These are phyloP conservation scores for Elsinoe fawcettii DNA, from an alignment of 2,329 filamentous ascomycete genomes.

Conservation along the genomic window DNA sequence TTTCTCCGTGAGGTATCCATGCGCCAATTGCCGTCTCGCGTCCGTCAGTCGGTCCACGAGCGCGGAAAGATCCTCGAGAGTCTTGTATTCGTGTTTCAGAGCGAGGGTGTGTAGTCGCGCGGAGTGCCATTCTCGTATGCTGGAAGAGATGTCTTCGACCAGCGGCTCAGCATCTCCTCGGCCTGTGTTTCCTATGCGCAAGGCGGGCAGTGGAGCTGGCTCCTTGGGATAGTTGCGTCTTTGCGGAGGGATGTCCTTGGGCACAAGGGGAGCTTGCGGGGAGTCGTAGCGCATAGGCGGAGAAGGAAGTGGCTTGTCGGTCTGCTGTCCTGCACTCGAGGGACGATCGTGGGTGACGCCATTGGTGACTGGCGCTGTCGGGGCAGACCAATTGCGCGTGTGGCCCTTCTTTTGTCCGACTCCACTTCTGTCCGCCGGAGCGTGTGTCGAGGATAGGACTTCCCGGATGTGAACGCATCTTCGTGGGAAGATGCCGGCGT, in stretches of 20 bases:
- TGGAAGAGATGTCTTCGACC: conserved; percentile 96
- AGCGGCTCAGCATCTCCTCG: conserved; percentile 79
- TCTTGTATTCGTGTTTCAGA: conserved; percentile 70
- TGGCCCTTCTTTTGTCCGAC: background rate
- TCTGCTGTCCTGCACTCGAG: background rate
- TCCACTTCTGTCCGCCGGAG: conserved; percentile 31
- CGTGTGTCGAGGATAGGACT: conserved; percentile 58
- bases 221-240: conserved; percentile 67
- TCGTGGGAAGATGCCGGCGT: conserved; percentile 94
- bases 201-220: conserved; percentile 87
- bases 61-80: conserved; percentile 71
- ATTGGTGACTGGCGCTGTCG: conserved; percentile 4
- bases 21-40: conserved; percentile 78
- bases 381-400: conserved; percentile 4
- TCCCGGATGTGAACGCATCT: conserved; percentile 94
- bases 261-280: conserved; percentile 7
- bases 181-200: conserved; percentile 65
- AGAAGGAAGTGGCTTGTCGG: background rate
- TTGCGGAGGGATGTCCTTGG: conserved; percentile 34
- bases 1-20: conserved; percentile 82
- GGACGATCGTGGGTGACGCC: conserved; percentile 2
- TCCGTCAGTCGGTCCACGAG: conserved; percentile 78
- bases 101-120: conserved; percentile 91
- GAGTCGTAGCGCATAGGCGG: conserved; percentile 13
- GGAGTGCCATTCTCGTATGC: conserved; percentile 95